Evolutionary conservation across 1,139 yeast species (phyloP), one percentile per base, ranked within the genome.

Genomic region (Diutina ranongensis): DNA sequence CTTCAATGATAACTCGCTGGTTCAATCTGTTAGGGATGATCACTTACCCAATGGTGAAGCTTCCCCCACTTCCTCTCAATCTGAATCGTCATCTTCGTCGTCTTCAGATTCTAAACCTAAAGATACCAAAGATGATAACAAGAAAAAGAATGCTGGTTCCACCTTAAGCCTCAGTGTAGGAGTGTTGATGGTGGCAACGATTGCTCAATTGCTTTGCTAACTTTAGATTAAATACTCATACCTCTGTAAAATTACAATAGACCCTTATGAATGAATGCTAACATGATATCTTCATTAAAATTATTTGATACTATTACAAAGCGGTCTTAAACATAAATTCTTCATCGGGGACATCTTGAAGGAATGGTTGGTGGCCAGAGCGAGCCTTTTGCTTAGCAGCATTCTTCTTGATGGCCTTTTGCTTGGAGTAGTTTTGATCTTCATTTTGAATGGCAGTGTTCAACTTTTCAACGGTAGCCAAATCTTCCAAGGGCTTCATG

Each of bases 401-500:
- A 18, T 32, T 32, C 16, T 32, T 32, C 16, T n/a, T n/a, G n/a
- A n/a, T n/a, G n/a, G n/a, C n/a, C n/a, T 22, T n/a, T 7, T 38
- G 20, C 32, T 38, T 38, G 7, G 16, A 9, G 12, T 38, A 38
- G 10, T 27, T n/a, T 38, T 38, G 20, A 12, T 38, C 28, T 15
- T 38, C 42, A 3, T n/a, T 19, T 25, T 38, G 31, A 22, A 38
- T 38, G 13, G 22, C 32, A 3, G 22, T n/a, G 20, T 13, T 12
- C n/a, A 38, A 15, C 15, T 38, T 15, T 4, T 38, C 32, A 7
- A 25, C 42, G 1, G 18, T 22, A 3, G 16, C 32, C 42, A 38
- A 25, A 22, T 38, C 42, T 9, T 38, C 28, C 19, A 38, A 25
- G 10, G 42, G 42, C 33, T 38, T 38, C 42, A 38, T 38, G 33